Base-by-base conservation (phyloP, 305 asterid species). In the Fraxinus sp. region DNA sequence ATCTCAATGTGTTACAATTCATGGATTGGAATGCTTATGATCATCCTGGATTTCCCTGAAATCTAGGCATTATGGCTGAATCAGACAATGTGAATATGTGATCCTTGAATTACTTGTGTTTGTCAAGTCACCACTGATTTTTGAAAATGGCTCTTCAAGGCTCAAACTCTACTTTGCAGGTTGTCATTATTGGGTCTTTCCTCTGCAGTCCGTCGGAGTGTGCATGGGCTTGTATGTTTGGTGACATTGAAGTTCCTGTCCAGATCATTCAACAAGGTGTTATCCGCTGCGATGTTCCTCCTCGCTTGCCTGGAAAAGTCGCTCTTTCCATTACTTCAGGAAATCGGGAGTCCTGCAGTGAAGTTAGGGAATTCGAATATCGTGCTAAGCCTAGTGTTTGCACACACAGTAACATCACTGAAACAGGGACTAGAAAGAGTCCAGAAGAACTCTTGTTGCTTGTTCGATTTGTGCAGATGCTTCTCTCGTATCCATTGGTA, bases 161-260 rank as follows among this genome's bases (percentile, higher is more conserved):
- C 16, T 79, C 64, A 59, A 77, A 77, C 22, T 79, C 70, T 49
- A 52, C 80, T 81, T 73, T 88, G 90, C 95, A 97, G 99, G 91
- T 97, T 78, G 77, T 93, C 90, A 89, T 97, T 70, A 86, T 92
- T 79, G 99, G 99, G 79, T 92, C 98, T 78, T 97, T 97, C 87
- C 94, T 90, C 87, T 92, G 91, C 84, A 95, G 91, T 85, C 89
- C 95, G 28, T 90, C 88, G 3, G 95, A 88, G 86, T 78, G 91
- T 87, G 80, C 77, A 24, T 97, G 99, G 98, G 91, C 91, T 79
- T 97, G 99, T 87, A 95, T 97, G 99, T 91, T 97, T 86, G 99
- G 97, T 76, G 94, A 91, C 89, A 89, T 85, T 80, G 97, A 97
- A 95, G 97, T 95, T 86, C 97, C 98, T 80, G 88, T 89, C 84